Evolutionary conservation across 164 flowering plant genomes (phyloP).

Genomic region (Akebia trifoliata): DNA sequence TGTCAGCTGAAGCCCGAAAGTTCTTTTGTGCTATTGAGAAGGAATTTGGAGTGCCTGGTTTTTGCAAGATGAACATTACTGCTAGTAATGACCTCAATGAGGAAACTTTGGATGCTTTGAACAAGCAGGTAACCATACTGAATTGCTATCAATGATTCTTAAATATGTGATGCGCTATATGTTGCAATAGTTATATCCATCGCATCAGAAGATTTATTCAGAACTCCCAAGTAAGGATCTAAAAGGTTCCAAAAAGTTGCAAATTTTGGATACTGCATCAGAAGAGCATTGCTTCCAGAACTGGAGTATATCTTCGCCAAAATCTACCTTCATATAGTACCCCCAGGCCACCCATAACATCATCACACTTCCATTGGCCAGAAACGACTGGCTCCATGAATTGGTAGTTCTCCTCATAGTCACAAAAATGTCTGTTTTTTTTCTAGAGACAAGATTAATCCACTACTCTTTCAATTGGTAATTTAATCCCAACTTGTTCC

Average conservation of each 20-base stretch:
- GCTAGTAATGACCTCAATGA: constrained; percentile 99
- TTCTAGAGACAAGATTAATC: no score
- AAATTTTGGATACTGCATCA: background rate
- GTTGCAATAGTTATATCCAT: background rate
- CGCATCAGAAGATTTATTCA: background rate
- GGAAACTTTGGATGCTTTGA: constrained; percentile 95
- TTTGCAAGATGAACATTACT: constrained; percentile 72
- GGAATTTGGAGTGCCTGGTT: constrained; percentile 70
- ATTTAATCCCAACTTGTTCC: no score
- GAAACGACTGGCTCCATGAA: no score
- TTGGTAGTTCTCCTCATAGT: no score
- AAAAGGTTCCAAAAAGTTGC: background rate
- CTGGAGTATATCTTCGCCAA: no score
- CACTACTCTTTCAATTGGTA: no score
- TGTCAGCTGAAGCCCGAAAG: constrained; percentile 76
- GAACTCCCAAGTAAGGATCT: background rate
- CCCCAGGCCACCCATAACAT: no score
- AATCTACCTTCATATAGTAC: no score
- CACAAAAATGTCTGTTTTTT: no score
- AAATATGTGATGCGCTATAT: background rate
- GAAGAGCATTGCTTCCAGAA: background rate
- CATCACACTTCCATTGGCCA: no score
- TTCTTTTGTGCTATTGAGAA: constrained; percentile 70
- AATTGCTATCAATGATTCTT: background rate
- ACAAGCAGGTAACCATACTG: constrained; percentile 71